A percentile compares a stretch with the other conserved stretches of the same genome.
Evolutionary conservation across 495 filamentous ascomycete genomes (phyloP).

Genomic region (Durotheca rogersii): DNA sequence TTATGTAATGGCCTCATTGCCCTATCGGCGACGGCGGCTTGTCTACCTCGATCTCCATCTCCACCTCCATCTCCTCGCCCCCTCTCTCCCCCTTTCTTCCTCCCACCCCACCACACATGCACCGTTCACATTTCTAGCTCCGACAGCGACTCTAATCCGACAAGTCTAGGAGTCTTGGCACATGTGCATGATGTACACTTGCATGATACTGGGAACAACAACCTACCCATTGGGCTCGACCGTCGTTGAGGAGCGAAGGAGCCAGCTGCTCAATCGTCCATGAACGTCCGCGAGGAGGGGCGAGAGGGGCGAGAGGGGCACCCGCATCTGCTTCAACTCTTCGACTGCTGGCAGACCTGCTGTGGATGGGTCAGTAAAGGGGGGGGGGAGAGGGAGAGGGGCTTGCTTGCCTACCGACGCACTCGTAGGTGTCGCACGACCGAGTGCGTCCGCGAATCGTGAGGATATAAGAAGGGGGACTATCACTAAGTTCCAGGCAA

Average conservation of each 20-base stretch:
- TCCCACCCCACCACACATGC: not conserved
- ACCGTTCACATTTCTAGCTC: conserved; percentile 27
- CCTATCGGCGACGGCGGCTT: conserved; percentile 13
- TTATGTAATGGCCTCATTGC: conserved; percentile 11
- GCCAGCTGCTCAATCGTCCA: not conserved
- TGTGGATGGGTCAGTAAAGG: not conserved
- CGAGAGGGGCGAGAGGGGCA: conserved; percentile 2
- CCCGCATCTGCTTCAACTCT: conserved; percentile 2
- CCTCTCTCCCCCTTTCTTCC: not conserved
- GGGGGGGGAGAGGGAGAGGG: not conserved
- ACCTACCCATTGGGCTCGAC: not conserved
- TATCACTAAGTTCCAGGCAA: too few relatives aligned
- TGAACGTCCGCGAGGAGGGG: too few relatives aligned
- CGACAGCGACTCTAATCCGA: conserved; percentile 4
- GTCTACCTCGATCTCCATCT: conserved; percentile 5
- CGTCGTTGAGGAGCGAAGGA: not conserved
- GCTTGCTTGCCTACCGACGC: not conserved
- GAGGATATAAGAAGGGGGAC: too few relatives aligned
- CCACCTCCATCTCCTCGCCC: not conserved
- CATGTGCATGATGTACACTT: conserved; percentile 6
- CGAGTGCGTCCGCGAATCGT: too few relatives aligned
- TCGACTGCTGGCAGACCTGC: not conserved
- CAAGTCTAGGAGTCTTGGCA: conserved; percentile 13
- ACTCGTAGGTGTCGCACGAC: conserved; percentile 1
- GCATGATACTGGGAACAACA: not conserved